phyloP scores from a whole-genome alignment of 805 yeast species.

The Saccharomycopsis fibuligera region DNA sequence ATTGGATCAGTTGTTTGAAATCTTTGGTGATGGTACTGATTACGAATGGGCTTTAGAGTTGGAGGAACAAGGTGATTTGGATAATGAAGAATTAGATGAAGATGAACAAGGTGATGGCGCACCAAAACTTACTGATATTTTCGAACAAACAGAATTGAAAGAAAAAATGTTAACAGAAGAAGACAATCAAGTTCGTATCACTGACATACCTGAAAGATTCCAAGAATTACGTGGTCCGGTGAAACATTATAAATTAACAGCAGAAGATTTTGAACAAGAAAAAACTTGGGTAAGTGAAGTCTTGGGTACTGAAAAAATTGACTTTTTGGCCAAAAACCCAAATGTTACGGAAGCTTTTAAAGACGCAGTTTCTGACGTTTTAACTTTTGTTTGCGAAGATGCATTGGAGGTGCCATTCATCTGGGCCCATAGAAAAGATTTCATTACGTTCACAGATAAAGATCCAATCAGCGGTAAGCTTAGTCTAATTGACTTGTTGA shows the following conservation, averaged over 20 bases:
- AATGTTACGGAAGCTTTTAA: conserved; percentile 44
- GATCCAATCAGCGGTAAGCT: conserved; percentile 36
- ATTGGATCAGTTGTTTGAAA: conserved; percentile 86
- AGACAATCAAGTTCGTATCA: conserved; percentile 79
- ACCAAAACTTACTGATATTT: conserved; percentile 66
- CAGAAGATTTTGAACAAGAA: conserved; percentile 64
- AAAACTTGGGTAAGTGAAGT: conserved; percentile 74
- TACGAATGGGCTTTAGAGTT: conserved; percentile 98
- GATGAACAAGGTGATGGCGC: conserved; percentile 34
- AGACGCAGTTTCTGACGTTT: conserved; percentile 64
- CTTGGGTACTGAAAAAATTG: conserved; percentile 50
- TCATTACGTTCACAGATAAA: conserved; percentile 54
- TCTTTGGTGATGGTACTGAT: conserved; percentile 95
- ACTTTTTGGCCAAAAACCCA: conserved; percentile 29
- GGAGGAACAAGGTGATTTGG: conserved; percentile 48
- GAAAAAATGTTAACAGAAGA: conserved; percentile 87
- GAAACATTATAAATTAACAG: conserved; percentile 53
- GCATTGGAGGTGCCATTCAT: conserved; percentile 89
- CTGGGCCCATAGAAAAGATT: conserved; percentile 93
- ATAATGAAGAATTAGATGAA: conserved; percentile 33
- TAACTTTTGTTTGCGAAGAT: conserved; percentile 67
- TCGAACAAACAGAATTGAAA: conserved; percentile 88
- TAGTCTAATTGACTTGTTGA: conserved; percentile 39
- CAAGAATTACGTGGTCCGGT: conserved; percentile 66
- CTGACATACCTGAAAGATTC: conserved; percentile 88